Evolutionary conservation across 129 eudicot genomes (phyloP).

Genomic region (Logfia minima): DNA sequence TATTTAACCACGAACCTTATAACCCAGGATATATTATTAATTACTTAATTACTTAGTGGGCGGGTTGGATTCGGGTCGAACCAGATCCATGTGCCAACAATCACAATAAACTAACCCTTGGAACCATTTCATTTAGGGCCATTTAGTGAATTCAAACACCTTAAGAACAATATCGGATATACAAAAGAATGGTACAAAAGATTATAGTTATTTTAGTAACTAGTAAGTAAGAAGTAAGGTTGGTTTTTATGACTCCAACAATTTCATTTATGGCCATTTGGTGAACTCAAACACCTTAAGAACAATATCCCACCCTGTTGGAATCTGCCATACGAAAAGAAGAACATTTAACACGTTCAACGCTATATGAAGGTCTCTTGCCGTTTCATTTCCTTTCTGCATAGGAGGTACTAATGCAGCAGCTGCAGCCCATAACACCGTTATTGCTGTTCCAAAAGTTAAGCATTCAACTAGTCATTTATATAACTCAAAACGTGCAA

Average conservation of each 20-base stretch:
- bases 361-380: slow-evolving; percentile 86
- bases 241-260: background rate
- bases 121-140: background rate
- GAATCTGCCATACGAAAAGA: slow-evolving; percentile 85
- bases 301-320: slow-evolving; percentile 89
- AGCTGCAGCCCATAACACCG: slow-evolving; percentile 90
- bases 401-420: slow-evolving; percentile 94
- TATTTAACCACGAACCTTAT: too few species aligned
- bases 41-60: too few species aligned
- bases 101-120: background rate
- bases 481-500: background rate
- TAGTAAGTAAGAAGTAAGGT: background rate
- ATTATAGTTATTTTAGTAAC: background rate
- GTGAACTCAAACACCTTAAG: slow-evolving; percentile 92
- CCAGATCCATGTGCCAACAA: too few species aligned
- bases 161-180: background rate
- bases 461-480: background rate
- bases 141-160: background rate
- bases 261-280: slow-evolving; percentile 70
- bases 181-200: slow-evolving; percentile 1
- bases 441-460: slow-evolving; percentile 55
- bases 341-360: slow-evolving; percentile 63
- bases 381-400: slow-evolving; percentile 94
- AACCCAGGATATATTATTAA: too few species aligned
- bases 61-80: too few species aligned